Evolutionary conservation across 257 asterid species (phyloP).

Genomic region (Ocimum tenuiflorum): DNA sequence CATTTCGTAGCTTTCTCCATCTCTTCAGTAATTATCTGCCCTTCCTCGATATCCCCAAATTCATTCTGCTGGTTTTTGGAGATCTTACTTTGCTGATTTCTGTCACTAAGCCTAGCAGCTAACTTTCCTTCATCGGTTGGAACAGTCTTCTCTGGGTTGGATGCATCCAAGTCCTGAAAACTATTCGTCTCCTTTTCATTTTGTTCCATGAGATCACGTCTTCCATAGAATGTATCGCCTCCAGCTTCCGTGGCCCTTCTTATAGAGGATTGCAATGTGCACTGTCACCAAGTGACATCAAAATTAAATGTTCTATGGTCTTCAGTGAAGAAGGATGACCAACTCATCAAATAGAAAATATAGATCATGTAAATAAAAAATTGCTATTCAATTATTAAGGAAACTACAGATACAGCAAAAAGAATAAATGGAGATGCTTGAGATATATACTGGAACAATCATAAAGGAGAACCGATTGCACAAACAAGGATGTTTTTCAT

Average conservation of each 20-base stretch:
- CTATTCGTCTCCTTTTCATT: conserved; percentile 21
- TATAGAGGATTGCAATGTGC: conserved; percentile 42
- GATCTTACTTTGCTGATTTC: conserved; percentile 11
- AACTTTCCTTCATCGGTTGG: conserved; percentile 2
- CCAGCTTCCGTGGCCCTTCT: conserved; percentile 40
- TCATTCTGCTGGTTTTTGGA: conserved; percentile 19
- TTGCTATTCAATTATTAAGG: neutral
- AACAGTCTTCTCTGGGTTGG: conserved; percentile 10
- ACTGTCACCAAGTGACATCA: conserved; percentile 37
- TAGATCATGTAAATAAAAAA: conserved; percentile 4
- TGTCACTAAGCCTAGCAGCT: conserved; percentile 19
- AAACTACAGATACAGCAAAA: neutral
- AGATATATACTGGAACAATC: neutral
- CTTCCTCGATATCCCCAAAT: conserved; percentile 55
- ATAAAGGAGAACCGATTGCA: too few species aligned
- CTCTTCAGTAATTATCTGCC: conserved; percentile 40
- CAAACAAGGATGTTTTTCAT: neutral
- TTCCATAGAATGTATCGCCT: conserved; percentile 23
- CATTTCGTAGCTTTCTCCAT: conserved; percentile 16
- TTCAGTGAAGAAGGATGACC: conserved; percentile 17
- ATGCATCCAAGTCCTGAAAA: conserved; percentile 5
- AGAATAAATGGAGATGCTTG: neutral
- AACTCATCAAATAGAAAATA: neutral
- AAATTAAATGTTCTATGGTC: conserved; percentile 31
- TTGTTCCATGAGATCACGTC: conserved; percentile 25